Evolutionary conservation across 2,329 filamentous ascomycete species (phyloP).

Genomic region (Aspergillus uvarum): DNA sequence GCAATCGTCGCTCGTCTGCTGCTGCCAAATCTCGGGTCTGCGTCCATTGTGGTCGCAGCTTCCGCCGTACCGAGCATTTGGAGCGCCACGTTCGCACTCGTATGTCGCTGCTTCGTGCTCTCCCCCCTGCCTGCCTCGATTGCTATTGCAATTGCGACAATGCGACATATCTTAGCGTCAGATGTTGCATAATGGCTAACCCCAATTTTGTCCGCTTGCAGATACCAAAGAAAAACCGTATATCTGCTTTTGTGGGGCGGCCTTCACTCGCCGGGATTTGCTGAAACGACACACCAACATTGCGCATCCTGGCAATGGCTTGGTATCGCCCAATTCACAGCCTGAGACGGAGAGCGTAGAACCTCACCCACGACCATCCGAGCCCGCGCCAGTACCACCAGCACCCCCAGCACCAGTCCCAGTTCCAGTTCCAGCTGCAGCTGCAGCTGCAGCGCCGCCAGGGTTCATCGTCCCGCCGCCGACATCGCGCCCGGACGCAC

Average conservation of each 20-base stretch:
- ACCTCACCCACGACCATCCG: constrained; percentile 16
- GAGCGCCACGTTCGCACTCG: constrained; percentile 39
- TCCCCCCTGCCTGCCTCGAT: neutral
- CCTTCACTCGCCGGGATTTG: constrained; percentile 37
- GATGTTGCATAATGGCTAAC: neutral
- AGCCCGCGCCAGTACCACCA: constrained; percentile 19
- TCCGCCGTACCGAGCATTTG: constrained; percentile 37
- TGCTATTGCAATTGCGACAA: neutral
- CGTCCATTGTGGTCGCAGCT: constrained; percentile 35
- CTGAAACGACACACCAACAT: constrained; percentile 37
- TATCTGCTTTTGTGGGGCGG: constrained; percentile 37
- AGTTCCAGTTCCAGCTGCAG: constrained; percentile 21
- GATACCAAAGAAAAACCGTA: constrained; percentile 40
- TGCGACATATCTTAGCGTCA: neutral
- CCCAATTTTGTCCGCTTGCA: constrained; percentile 18
- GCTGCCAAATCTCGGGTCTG: constrained; percentile 34
- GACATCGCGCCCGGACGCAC: constrained; percentile 21
- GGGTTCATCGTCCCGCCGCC: constrained; percentile 7
- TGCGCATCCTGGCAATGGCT: constrained; percentile 31
- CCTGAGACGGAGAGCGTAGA: constrained; percentile 20
- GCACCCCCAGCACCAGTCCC: constrained; percentile 16
- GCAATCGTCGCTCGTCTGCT: constrained; percentile 26
- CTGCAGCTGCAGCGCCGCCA: too few species aligned
- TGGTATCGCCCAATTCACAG: constrained; percentile 32
- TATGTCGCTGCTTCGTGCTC: constrained; percentile 18